phyloP scores from a whole-genome alignment of 495 filamentous ascomycete genomes.

The Podospora didyma region DNA sequence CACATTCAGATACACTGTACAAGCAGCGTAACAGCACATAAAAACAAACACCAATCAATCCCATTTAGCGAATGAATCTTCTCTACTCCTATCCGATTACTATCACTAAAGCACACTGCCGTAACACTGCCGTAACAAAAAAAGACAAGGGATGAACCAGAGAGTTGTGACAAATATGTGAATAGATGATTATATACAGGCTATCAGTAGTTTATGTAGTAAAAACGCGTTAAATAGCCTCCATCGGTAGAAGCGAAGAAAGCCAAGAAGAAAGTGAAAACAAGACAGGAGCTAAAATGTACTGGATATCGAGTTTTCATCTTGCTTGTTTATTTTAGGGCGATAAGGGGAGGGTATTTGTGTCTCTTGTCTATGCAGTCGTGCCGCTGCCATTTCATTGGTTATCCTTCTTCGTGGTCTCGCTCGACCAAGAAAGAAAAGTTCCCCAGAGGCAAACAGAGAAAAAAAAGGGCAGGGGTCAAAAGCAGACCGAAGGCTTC shows the following conservation, averaged over 20 bases:
- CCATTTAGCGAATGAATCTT: too few species aligned
- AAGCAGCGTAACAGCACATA: too few species aligned
- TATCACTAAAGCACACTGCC: too few species aligned
- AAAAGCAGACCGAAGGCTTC: background rate
- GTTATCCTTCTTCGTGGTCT: background rate
- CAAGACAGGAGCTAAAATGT: background rate
- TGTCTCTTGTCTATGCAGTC: slow-evolving; percentile 10
- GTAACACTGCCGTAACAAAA: background rate
- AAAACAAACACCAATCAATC: too few species aligned
- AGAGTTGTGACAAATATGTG: background rate
- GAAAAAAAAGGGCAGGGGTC: background rate
- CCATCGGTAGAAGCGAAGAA: too few species aligned
- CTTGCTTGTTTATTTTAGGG: background rate
- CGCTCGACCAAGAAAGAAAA: background rate
- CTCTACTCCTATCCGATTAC: too few species aligned
- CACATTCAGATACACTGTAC: too few species aligned
- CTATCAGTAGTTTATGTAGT: too few species aligned
- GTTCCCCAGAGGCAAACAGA: background rate
- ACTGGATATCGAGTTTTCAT: background rate
- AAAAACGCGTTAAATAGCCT: too few species aligned
- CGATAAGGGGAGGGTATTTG: background rate
- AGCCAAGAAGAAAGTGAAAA: background rate
- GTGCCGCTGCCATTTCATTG: background rate
- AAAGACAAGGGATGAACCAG: background rate
- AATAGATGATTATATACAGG: too few species aligned